Percentiles rank a stretch among this genome's conserved stretches.
Evolutionary conservation across 257 asterid species (phyloP).

Genomic region (Primulina tabacum): DNA sequence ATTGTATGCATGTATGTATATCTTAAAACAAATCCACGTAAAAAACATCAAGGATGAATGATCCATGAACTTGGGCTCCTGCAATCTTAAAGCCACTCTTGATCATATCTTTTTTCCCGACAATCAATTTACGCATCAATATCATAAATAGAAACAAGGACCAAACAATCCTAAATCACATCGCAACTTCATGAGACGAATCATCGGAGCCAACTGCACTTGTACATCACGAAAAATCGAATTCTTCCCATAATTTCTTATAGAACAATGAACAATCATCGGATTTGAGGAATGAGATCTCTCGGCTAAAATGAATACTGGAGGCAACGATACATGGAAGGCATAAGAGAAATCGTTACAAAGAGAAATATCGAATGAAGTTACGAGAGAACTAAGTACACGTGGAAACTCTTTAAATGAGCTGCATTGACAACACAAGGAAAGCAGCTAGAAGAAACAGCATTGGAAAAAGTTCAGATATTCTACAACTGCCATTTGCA

Average conservation of each 20-base stretch:
- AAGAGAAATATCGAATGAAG: constrained; percentile 16
- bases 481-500: constrained; percentile 24
- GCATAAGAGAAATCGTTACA: constrained; percentile 5
- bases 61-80: too few relatives aligned
- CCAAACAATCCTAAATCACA: neutral
- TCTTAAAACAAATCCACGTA: too few relatives aligned
- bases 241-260: neutral
- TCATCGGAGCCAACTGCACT: neutral
- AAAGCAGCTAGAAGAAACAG: constrained; percentile 33
- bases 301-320: neutral
- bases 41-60: too few relatives aligned
- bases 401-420: constrained; percentile 27
- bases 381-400: constrained; percentile 8
- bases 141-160: too few relatives aligned
- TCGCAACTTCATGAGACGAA: neutral
- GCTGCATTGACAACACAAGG: constrained; percentile 28
- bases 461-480: constrained; percentile 26
- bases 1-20: too few relatives aligned
- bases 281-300: neutral
- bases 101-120: neutral
- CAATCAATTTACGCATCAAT: neutral
- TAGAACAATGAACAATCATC: neutral
- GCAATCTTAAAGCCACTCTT: neutral
- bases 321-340: constrained; percentile 8
- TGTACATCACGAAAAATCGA: neutral